Evolutionary conservation across 163 green algal species (phyloP).

Genomic region (Scenedesmus sp.): DNA sequence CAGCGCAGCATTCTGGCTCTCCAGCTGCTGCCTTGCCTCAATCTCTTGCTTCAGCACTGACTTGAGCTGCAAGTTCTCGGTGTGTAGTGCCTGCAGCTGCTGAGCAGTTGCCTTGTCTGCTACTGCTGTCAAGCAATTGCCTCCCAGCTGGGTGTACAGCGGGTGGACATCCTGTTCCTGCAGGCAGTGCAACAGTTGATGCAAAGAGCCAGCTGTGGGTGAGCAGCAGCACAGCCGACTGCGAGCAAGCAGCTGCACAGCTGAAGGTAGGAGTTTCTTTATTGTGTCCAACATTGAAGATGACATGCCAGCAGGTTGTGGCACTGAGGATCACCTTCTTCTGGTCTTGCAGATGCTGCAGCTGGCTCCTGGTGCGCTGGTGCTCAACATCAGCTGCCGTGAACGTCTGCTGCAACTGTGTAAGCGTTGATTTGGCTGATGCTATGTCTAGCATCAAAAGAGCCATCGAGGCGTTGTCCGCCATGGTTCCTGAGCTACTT

Average conservation of each 20-base stretch:
- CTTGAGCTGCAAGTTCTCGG: conserved; percentile 45
- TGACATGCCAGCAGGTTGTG: background rate
- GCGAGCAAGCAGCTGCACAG: background rate
- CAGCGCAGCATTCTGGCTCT: conserved; percentile 22
- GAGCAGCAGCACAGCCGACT: background rate
- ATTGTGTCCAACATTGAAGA: background rate
- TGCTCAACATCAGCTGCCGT: conserved; percentile 15
- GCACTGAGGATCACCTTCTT: background rate
- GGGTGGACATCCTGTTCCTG: background rate
- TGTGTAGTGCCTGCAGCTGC: conserved; percentile 32
- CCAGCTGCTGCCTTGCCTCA: conserved; percentile 15
- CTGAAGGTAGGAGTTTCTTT: background rate
- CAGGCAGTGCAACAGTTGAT: background rate
- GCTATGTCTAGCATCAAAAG: conserved; percentile 42
- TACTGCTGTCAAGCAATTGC: background rate
- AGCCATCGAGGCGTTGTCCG: conserved; percentile 16
- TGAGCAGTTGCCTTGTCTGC: conserved; percentile 1
- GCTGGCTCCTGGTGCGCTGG: conserved; percentile 19
- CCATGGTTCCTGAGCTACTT: background rate
- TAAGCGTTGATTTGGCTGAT: conserved; percentile 31
- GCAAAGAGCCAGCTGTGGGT: background rate
- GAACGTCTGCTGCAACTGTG: conserved; percentile 19
- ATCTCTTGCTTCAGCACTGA: conserved; percentile 25
- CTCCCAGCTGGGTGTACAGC: background rate
- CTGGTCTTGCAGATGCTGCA: conserved; percentile 3